Evolutionary conservation across 306 rosid species (phyloP), one percentile per base, ranked within the genome.

Genomic region (Cicer cuneatum): DNA sequence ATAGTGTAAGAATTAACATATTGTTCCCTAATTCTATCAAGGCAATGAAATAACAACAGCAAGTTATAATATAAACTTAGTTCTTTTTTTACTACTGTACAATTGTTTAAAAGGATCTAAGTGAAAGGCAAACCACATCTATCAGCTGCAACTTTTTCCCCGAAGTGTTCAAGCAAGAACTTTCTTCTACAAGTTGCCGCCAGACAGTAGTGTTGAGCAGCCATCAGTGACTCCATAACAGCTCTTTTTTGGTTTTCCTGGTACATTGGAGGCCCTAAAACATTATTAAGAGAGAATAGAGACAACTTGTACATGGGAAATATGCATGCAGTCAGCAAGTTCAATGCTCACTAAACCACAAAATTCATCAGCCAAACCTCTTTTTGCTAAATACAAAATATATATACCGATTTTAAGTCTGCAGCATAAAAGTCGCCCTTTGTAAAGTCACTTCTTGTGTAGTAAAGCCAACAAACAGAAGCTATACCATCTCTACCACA

Each of bases 401-500:
- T 8, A 74, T 90, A 52, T 84, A 92, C 98, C 48, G 89, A 68
- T 77, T 72, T 90, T 46, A 75, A 38, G 53, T 89, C 98, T 80
- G 82, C 88, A 83, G 78, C 62, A 72, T 93, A 93, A 71, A 87
- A 90, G 3, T 82, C 84, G 0, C 87, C 90, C 86, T 89, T 89
- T 39, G 84, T 15, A 59, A 90, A 93, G 84, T 89, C 98, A 66
- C 90, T 82, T 87, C 89, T 90, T 76, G 97, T 80, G 89, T 93
- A 93, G 79, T 90, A 90, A 73, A 93, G 98, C 90, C 98, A 89
- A 83, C 98, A 93, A 63, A 86, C 89, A 78, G 98, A 93, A 43
- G 95, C 85, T 73, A 93, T 82, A 69, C 98, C 97, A 85, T 93
- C 98, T 86, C 98, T 86, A 76, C 97, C 98, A 41, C 97, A 93